A percentile compares a stretch with the other conserved stretches of the same genome.
These are phyloP conservation scores for Nicotiana benthamiana DNA, from an alignment of 257 asterid genomes.

Conservation along the genomic window DNA sequence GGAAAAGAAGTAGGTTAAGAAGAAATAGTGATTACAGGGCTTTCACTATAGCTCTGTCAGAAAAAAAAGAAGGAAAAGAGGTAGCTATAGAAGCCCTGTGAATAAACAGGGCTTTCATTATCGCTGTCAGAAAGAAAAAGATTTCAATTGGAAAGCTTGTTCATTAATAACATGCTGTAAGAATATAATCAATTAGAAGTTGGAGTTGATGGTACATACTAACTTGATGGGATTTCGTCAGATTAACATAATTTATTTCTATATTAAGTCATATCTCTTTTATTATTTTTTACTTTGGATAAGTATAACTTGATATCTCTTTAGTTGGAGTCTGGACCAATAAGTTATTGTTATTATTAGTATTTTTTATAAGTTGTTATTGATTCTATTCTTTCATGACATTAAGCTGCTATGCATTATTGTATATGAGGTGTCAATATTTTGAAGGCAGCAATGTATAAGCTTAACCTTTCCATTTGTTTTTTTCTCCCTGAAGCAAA, in stretches of 20 bases:
- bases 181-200: not conserved
- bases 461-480: not conserved
- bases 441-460: not conserved
- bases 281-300: not conserved
- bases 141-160: not conserved
- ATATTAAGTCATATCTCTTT: not conserved
- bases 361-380: not conserved
- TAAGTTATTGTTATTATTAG: not conserved
- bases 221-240: not conserved
- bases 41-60: not conserved
- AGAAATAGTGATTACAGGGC: not conserved
- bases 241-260: not conserved
- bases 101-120: not conserved
- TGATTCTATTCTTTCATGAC: not conserved
- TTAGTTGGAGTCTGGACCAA: not conserved
- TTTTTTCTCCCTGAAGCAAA: conserved; percentile 42
- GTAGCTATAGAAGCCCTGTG: no score
- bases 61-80: not conserved
- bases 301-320: not conserved
- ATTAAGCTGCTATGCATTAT: not conserved
- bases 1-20: not conserved
- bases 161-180: not conserved
- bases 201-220: not conserved
- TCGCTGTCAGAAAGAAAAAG: not conserved
- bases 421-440: not conserved